Evolutionary conservation across 2,329 filamentous ascomycete species (phyloP), one percentile per base, ranked within the genome.

Genomic region (Hortaea sp.): DNA sequence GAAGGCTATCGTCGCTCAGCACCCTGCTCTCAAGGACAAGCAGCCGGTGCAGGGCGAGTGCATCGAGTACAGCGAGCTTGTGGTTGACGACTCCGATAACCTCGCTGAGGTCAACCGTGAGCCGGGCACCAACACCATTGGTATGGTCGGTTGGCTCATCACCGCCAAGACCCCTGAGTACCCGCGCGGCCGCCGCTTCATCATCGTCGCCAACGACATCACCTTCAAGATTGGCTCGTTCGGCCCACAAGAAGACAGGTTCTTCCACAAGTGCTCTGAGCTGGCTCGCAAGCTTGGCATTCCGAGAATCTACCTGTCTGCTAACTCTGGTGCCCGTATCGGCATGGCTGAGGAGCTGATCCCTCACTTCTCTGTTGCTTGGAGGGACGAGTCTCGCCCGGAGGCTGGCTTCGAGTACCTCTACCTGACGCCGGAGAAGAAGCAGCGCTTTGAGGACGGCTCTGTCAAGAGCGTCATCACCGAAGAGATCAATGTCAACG

Each of bases 191-290:
- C 81, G 92, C 57, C 86, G 86, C 63, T 95, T 97, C 70, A 82
- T 98, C 64, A 87, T 98, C 54, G 84, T 98, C 53, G 89, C 92
- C 76, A 98, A 98, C 77, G 92, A 98, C 64, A 98, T 98, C 67
- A 98, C 92, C 12, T 97, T 88, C 78, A 94, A 94, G 77, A 98
- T 97, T 66, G 92, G 92, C 62, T 95, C 88, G 1, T 98, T 98
- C 66, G 92, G 92, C 44, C 92, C 92, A 37, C 83, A 84, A 70
- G 92, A 98, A 73, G 92, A 98, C 69, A 84, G 86, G 60, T 98
- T 95, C 80, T 98, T 98, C 81, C 78, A 94, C 77, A 95, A 97
- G 77, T 98, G 92, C 73, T 97, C 92, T 7, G 89, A 98, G 69
- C 77, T 95, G 55, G 92, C 92, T 52, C 83, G 89, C 60, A 90